Base-by-base conservation (phyloP, 1,284 basidiomycete species). In the Tetrapyrgos nigripes region DNA sequence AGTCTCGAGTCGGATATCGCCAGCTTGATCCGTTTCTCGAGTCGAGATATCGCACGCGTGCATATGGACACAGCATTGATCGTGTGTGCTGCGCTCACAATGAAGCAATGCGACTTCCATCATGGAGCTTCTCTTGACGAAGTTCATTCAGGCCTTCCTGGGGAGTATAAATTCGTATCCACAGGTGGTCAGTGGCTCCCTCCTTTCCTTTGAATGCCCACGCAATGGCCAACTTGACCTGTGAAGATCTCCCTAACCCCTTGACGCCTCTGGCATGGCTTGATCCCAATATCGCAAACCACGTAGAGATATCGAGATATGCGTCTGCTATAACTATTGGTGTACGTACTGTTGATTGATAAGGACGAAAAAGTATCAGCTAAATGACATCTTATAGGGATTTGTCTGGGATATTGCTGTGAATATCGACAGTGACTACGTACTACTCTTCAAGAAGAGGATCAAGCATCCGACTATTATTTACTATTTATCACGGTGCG, bases 161-260 rank as follows among this genome's bases (percentile, higher is more conserved):
- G n/a, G n/a, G n/a, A n/a, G n/a, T n/a, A n/a, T n/a, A n/a, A n/a
- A n/a, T n/a, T n/a, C n/a, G n/a, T n/a, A n/a, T n/a, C n/a, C n/a
- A n/a, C n/a, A n/a, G n/a, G n/a, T n/a, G n/a, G n/a, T n/a, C n/a
- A n/a, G n/a, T n/a, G n/a, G n/a, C n/a, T n/a, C n/a, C n/a, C n/a
- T n/a, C n/a, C n/a, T n/a, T n/a, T n/a, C n/a, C n/a, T n/a, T n/a
- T n/a, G n/a, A n/a, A n/a, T n/a, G n/a, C n/a, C n/a, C n/a, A n/a
- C n/a, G n/a, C n/a, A n/a, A n/a, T n/a, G n/a, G n/a, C n/a, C n/a
- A n/a, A n/a, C n/a, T n/a, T n/a, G n/a, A n/a, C n/a, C n/a, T n/a
- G n/a, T n/a, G n/a, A n/a, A 50, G 49, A 46, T 21, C 46, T 47
- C 55, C 44, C 28, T 13, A 53, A 53, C 19, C 51, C 51, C 14